phyloP scores from a whole-genome alignment of 2,329 filamentous ascomycete genomes.

The Colletotrichum chrysophilum region DNA sequence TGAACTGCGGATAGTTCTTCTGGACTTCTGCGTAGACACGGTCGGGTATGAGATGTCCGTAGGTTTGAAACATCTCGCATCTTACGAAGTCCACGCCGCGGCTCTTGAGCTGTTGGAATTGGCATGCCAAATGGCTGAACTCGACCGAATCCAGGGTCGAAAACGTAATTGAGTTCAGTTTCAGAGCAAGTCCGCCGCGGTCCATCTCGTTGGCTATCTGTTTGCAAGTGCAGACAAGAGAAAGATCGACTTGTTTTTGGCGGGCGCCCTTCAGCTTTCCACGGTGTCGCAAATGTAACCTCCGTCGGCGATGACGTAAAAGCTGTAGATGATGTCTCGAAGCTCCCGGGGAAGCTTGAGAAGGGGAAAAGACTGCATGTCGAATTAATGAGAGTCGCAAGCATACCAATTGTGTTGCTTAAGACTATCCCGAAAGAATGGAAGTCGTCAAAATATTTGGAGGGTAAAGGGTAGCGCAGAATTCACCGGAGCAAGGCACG shows the following conservation, averaged over 20 bases:
- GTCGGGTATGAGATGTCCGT: not conserved
- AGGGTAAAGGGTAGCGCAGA: not conserved
- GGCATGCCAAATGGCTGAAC: not conserved
- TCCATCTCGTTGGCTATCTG: not conserved
- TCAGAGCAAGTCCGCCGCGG: not conserved
- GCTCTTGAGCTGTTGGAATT: not conserved
- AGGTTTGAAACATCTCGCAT: not conserved
- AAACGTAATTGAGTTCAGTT: not conserved
- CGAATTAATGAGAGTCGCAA: not conserved
- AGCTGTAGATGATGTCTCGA: not conserved
- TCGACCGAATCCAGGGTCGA: not conserved
- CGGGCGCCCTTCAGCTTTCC: not conserved
- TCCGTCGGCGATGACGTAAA: not conserved
- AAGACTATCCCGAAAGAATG: not conserved
- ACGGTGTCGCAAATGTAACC: not conserved
- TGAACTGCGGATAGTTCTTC: rapidly evolving
- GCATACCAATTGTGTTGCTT: not conserved
- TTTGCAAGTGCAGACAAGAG: not conserved
- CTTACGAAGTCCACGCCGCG: not conserved
- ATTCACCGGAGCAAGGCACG: not conserved
- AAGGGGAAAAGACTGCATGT: not conserved
- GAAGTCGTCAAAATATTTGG: not conserved
- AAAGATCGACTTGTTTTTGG: not conserved
- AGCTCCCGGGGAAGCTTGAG: not conserved
- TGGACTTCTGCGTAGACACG: not conserved